These are phyloP conservation scores for Metarhizium sp. DNA, from an alignment of 2,329 filamentous ascomycete species.

Conservation along the genomic window DNA sequence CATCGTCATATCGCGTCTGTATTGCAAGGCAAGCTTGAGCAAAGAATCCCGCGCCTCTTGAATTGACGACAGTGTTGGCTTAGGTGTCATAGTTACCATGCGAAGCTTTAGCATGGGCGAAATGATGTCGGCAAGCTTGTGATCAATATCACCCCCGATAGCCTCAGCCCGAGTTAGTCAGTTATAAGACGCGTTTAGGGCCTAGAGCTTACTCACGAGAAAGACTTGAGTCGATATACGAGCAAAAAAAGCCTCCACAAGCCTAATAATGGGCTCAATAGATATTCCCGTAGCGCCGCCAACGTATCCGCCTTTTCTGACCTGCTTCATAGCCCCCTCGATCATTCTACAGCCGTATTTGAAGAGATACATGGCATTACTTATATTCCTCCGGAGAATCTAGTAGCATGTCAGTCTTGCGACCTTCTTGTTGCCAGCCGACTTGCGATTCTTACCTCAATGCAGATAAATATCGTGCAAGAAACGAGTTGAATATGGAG, in stretches of 20 bases:
- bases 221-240: slow-evolving; percentile 5
- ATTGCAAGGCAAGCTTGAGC: slow-evolving; percentile 1
- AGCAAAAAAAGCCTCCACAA: slow-evolving; percentile 5
- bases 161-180: neutral
- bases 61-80: slow-evolving; percentile 1
- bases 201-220: neutral
- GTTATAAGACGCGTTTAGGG: neutral
- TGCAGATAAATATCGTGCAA: slow-evolving; percentile 8
- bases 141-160: slow-evolving; percentile 3
- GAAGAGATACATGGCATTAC: slow-evolving; percentile 3
- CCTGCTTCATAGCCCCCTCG: neutral
- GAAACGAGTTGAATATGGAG: slow-evolving; percentile 6
- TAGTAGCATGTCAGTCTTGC: neutral
- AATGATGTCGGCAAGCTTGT: slow-evolving; percentile 3
- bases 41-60: slow-evolving; percentile 3
- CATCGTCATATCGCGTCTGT: neutral
- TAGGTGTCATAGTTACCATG: neutral
- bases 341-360: slow-evolving; percentile 4
- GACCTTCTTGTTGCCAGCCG: no score
- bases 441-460: slow-evolving; percentile 2
- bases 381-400: slow-evolving; percentile 3
- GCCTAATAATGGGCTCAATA: neutral
- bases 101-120: slow-evolving; percentile 2
- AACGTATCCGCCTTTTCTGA: neutral
- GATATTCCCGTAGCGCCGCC: neutral